Evolutionary conservation across 805 yeast genomes (phyloP).

Genomic region (Schwanniomyces polymorphus): DNA sequence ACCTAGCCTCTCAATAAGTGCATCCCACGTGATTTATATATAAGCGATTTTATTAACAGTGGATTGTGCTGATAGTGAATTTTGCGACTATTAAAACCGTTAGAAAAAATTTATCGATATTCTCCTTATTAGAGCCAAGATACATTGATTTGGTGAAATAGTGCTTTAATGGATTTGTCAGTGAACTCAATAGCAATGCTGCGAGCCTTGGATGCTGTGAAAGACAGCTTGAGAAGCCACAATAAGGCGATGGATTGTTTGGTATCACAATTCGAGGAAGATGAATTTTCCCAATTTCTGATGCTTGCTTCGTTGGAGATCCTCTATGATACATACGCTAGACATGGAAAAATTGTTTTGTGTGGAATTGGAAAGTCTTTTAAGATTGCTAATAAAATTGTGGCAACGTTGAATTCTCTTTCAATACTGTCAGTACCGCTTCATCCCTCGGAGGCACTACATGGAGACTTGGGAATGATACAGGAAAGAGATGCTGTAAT

Average conservation of each 20-base stretch:
- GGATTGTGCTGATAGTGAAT: background rate
- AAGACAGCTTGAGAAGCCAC: conserved; percentile 45
- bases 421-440: conserved; percentile 65
- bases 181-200: background rate
- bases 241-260: conserved; percentile 48
- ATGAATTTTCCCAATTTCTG: conserved; percentile 46
- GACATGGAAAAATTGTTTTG: conserved; percentile 68
- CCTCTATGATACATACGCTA: conserved; percentile 19
- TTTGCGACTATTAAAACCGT: background rate
- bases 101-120: background rate
- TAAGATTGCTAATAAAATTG: conserved; percentile 75
- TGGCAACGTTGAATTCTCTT: conserved; percentile 80
- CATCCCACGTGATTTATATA: background rate
- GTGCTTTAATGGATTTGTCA: background rate
- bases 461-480: conserved; percentile 83
- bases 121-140: background rate
- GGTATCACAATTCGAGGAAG: conserved; percentile 44
- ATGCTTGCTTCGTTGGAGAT: conserved; percentile 43
- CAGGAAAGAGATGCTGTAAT: conserved; percentile 56
- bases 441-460: conserved; percentile 87
- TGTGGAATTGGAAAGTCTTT: conserved; percentile 85
- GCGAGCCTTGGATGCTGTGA: conserved; percentile 32
- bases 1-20: background rate
- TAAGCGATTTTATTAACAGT: background rate
- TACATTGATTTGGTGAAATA: background rate